phyloP scores from a whole-genome alignment of 2,329 filamentous ascomycete species.

The Sporothrix globosa region DNA sequence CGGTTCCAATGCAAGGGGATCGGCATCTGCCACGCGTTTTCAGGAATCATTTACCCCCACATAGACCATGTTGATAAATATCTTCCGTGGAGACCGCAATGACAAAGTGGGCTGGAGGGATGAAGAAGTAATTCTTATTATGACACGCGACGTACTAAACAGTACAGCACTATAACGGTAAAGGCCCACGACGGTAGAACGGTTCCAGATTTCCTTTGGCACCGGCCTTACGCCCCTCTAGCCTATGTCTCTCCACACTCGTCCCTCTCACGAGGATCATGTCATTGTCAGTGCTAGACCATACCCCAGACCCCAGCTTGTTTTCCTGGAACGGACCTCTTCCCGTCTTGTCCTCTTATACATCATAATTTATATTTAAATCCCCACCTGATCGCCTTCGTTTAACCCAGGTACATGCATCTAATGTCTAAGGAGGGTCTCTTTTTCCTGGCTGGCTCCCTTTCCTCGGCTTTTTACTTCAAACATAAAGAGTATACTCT shows the following conservation, averaged over 20 bases:
- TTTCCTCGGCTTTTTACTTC: background rate
- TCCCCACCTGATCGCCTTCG: background rate
- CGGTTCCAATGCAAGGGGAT: background rate
- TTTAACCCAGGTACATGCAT: background rate
- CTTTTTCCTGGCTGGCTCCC: background rate
- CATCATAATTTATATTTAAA: background rate
- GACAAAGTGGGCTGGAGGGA: background rate
- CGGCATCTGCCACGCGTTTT: background rate
- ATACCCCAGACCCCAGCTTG: conserved; percentile 1
- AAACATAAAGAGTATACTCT: background rate
- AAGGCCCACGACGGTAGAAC: conserved; percentile 9
- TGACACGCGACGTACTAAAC: background rate
- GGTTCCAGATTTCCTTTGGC: conserved; percentile 13
- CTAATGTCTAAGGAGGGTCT: background rate
- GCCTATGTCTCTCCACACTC: background rate
- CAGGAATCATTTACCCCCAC: background rate
- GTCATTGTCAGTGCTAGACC: background rate
- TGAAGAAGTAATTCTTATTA: background rate
- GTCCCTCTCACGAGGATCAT: background rate
- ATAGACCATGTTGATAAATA: background rate
- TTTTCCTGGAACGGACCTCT: background rate
- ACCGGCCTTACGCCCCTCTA: background rate
- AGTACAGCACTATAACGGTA: background rate
- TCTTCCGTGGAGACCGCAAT: background rate
- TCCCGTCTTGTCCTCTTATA: background rate